These are phyloP conservation scores for Betula pendula DNA, from an alignment of 306 rosid genomes.

Conservation along the genomic window DNA sequence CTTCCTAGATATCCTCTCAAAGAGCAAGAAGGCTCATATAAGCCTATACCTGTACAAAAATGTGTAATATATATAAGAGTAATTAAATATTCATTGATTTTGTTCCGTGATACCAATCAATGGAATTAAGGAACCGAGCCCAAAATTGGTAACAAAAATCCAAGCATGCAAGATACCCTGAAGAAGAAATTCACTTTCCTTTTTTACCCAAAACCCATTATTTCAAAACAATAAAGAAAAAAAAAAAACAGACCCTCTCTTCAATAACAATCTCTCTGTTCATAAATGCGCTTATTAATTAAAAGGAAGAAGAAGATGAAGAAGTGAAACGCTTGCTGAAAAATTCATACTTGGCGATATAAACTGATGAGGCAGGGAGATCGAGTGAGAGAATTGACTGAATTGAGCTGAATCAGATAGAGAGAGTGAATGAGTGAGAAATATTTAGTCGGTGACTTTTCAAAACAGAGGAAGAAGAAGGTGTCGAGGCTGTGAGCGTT, in stretches of 20 bases:
- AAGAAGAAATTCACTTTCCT: conserved; percentile 15
- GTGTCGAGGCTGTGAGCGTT: conserved; percentile 34
- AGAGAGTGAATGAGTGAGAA: neutral
- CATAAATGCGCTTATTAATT: conserved; percentile 13
- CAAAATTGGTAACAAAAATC: conserved; percentile 5
- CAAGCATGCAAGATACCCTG: neutral
- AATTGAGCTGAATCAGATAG: neutral
- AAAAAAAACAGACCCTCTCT: neutral
- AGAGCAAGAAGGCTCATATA: neutral
- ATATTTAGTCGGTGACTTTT: neutral
- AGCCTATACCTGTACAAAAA: neutral
- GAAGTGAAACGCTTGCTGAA: conserved; percentile 2
- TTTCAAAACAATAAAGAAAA: neutral
- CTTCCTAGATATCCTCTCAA: conserved; percentile 12
- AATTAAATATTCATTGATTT: neutral
- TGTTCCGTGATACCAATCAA: neutral
- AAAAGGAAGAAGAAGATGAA: neutral
- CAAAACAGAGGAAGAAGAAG: neutral
- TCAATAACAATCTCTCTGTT: neutral
- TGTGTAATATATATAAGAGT: too few relatives aligned
- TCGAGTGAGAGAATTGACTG: neutral
- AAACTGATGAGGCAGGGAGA: neutral
- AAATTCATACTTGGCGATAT: neutral
- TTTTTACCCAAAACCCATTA: conserved; percentile 1
- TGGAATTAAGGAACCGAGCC: neutral